Evolutionary conservation across 768 basidiomycete genomes (phyloP).

Genomic region (Pleurotus giganteus): DNA sequence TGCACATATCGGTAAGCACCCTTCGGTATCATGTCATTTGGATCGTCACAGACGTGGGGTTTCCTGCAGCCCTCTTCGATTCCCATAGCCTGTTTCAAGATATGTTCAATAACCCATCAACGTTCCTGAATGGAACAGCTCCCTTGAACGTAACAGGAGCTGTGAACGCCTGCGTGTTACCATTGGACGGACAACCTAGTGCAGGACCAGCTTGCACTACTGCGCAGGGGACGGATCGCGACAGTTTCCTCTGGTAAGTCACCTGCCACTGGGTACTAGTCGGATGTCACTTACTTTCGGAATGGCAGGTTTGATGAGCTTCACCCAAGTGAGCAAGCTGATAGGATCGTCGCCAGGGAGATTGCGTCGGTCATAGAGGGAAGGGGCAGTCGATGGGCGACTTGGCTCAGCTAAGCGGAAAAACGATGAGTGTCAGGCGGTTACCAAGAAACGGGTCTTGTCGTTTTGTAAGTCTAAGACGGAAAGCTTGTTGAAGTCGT

Average conservation of each 20-base stretch:
- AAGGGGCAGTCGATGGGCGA: slow-evolving; percentile 41
- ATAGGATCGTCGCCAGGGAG: slow-evolving; percentile 50
- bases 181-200: slow-evolving; percentile 22
- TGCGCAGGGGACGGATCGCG: slow-evolving; percentile 41
- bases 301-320: slow-evolving; percentile 52
- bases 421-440: background rate
- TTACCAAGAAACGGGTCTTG: background rate
- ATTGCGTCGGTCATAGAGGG: slow-evolving; percentile 47
- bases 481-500: no score
- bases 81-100: slow-evolving; percentile 42
- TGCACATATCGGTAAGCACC: slow-evolving; percentile 42
- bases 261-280: background rate
- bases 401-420: slow-evolving; percentile 42
- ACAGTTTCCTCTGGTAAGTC: slow-evolving; percentile 61
- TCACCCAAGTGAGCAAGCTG: slow-evolving; percentile 59
- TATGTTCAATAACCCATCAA: slow-evolving; percentile 32
- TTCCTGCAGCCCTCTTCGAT: slow-evolving; percentile 35
- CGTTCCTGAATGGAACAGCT: slow-evolving; percentile 50
- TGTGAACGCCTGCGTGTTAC: slow-evolving; percentile 26
- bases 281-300: background rate
- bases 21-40: background rate
- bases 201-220: slow-evolving; percentile 30
- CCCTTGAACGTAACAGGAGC: slow-evolving; percentile 44
- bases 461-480: no score
- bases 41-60: background rate